Base-by-base conservation (phyloP, 495 filamentous ascomycete species). In the Penicillium mononematosum region DNA sequence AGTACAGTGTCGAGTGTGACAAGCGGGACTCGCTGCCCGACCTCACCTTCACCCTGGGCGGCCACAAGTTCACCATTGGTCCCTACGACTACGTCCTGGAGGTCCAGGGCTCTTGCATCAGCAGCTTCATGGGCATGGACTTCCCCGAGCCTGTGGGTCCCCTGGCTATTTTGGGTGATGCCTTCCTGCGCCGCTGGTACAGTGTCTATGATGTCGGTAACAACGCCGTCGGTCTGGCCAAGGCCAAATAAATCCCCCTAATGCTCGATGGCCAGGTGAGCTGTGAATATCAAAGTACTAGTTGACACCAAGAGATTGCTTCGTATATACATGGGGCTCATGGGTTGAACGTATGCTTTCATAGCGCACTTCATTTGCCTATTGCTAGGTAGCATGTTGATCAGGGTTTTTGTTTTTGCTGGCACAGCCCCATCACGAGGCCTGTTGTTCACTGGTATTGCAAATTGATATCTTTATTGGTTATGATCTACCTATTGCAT, bases 171-270 rank as follows among this genome's bases (percentile, higher is more conserved):
- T 85, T 99, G 32, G 95, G 95, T 64, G 95, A 99, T 74, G 88
- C 95, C 45, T 99, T 99, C 89, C 84, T 99, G 69, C 84, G 95
- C 73, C 90, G 80, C 75, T 99, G 89, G 85, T 99, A 98, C 83
- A 96, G 90, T 56, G 88, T 98, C 67, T 99, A 98, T 68, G 89
- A 99, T 74, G 78, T 96, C 39, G 91, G 88, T 55, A 87, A 88
- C 77, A 81, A 85, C 67, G 85, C 85, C 50, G 89, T 99, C 55
- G 92, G 91, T 58, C 83, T 99, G 67, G 95, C 93, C 61, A 84
- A 87, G 78, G 78, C 93, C 59, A 92, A 91, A 75, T 81, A 84
- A 68, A 45, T 49, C 24, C 41, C 41, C 8, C 32, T 47, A 27
- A 57, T 49, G 27, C 45, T 24, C 11, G 32, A 22, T 41, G 41